A percentile compares a stretch with the other conserved stretches of the same genome.
phyloP scores from a whole-genome alignment of 495 filamentous ascomycete genomes.

The Xylaria bambusicola region DNA sequence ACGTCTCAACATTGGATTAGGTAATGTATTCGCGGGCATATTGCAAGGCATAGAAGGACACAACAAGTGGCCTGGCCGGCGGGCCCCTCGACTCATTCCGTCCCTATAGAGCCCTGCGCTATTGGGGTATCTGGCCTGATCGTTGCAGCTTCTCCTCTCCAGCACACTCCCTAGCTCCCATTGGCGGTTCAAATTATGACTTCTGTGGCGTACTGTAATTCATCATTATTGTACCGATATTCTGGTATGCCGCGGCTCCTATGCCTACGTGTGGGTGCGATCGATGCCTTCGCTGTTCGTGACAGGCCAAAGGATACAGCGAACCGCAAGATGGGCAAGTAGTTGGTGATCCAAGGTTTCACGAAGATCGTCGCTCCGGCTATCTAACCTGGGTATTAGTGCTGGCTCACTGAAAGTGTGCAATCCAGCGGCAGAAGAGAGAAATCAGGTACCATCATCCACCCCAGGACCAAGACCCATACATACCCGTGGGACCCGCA shows the following conservation, averaged over 20 bases:
- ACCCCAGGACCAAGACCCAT: slow-evolving; percentile 6
- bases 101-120: neutral
- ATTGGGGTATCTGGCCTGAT: neutral
- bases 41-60: too few species aligned
- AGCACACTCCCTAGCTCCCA: neutral
- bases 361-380: slow-evolving; percentile 6
- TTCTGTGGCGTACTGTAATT: too few species aligned
- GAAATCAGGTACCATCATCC: slow-evolving; percentile 12
- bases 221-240: too few species aligned
- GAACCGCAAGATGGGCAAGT: neutral
- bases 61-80: neutral
- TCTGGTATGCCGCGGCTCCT: too few species aligned
- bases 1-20: too few species aligned
- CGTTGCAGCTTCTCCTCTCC: neutral
- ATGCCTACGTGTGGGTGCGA: too few species aligned
- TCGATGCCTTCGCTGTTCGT: neutral
- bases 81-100: neutral
- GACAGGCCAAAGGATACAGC: neutral
- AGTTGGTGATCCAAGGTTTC: neutral
- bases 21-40: too few species aligned
- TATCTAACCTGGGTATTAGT: neutral
- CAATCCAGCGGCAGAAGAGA: neutral
- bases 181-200: neutral
- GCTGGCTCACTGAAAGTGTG: neutral
- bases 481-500: slow-evolving; percentile 14